Evolutionary conservation across 345 rosid genomes (phyloP), one percentile per base, ranked within the genome.

Genomic region (Kandelia obovata): DNA sequence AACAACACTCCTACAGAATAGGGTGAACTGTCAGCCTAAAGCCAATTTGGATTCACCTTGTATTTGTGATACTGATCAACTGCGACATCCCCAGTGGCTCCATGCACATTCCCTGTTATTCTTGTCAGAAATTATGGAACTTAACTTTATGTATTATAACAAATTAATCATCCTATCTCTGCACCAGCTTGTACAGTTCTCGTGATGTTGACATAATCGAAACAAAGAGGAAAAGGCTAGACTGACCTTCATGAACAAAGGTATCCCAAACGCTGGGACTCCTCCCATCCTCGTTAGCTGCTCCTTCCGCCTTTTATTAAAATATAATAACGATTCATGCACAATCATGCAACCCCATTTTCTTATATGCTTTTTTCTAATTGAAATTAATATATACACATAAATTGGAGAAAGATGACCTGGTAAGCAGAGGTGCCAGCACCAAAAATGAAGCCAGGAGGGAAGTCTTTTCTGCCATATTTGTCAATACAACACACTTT

Each of bases 31-130:
- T 25, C 30, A 25, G 25, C 6, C 28, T 56, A 8, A 56, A 25
- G 28, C 26, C 16, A 19, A 65, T 39, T 57, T 43, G 58, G 7
- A 6, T 53, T 52, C 28, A 85, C 95, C 89, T 85, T 87, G 87
- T 85, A 89, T 61, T 85, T 87, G 77, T 85, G 89, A 71, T 89
- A 87, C 65, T 68, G 71, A 49, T 85, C 89, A 61, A 80, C 83
- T 19, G 94, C 81, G 7, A 81, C 72, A 66, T 87, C 88, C 65
- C 83, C 89, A 3, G 75, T 73, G 20, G 58, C 82, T 53, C 80
- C 88, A 9, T 65, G 64, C 6, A 49, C 53, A 7, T 71, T 70
- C 34, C 90, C 88, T 83, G 82, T 27, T 67, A 57, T 39, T 70
- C 49, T 61, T 16, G 20, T 25, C 4, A 11, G 34, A 65, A 72